Conservation (phyloP, 805 yeast species). For the Phaffomyces thermotolerans region DNA sequence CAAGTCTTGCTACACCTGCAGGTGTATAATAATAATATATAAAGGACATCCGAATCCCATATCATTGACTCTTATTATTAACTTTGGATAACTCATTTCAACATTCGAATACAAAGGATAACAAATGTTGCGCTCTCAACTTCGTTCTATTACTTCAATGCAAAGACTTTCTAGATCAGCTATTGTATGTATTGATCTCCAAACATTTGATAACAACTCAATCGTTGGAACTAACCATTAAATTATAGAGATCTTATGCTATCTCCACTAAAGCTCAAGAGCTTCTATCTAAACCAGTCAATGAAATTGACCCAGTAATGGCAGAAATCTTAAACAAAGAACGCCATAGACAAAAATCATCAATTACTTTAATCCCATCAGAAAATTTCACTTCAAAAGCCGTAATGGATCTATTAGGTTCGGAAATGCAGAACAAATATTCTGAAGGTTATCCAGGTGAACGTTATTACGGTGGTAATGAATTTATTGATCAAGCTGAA, state of each 20-base stretch:
- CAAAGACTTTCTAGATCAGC: constrained; percentile 1
- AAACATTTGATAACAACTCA: background rate
- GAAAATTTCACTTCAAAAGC: constrained; percentile 96
- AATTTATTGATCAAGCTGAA: constrained; percentile 93
- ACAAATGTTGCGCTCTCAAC: constrained; percentile 6
- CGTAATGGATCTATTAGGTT: constrained; percentile 93
- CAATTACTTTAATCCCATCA: constrained; percentile 90
- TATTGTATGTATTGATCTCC: constrained; percentile 1
- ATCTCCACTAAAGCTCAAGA: constrained; percentile 9
- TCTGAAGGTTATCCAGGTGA: constrained; percentile 99
- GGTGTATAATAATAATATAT: too few relatives aligned
- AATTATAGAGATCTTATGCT: constrained; percentile 7
- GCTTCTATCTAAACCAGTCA: constrained; percentile 6
- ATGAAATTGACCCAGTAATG: constrained; percentile 73
- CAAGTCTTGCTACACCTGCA: too few relatives aligned
- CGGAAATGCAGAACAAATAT: constrained; percentile 97
- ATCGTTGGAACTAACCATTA: background rate
- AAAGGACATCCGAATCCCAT: too few relatives aligned
- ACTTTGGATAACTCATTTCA: too few relatives aligned
- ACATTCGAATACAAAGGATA: background rate
- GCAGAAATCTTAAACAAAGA: constrained; percentile 69
- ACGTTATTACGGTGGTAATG: constrained; percentile 98
- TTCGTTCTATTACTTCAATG: constrained; percentile 1
- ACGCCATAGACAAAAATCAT: constrained; percentile 85
- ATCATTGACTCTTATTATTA: too few relatives aligned